These are phyloP conservation scores for Suhomyces prunicola DNA, from an alignment of 805 yeast genomes.

Conservation along the genomic window DNA sequence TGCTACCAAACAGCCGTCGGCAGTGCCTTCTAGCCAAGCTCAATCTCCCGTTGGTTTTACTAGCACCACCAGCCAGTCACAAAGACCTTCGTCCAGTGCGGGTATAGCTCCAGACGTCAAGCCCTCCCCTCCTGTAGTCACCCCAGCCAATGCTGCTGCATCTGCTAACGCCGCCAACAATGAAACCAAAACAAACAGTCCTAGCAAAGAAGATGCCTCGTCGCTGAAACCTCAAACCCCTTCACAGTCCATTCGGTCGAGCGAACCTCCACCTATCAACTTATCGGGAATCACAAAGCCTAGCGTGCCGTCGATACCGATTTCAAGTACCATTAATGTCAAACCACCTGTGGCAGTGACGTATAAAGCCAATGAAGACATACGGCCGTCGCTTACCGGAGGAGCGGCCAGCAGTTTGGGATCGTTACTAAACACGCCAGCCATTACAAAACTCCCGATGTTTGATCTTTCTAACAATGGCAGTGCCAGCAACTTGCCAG, in stretches of 20 bases:
- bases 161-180: conserved; percentile 47
- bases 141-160: conserved; percentile 28
- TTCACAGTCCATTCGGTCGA: conserved; percentile 6
- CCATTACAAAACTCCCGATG: conserved; percentile 68
- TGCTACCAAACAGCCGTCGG: not conserved
- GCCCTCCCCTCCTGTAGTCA: conserved; percentile 20
- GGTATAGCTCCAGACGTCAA: not conserved
- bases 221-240: conserved; percentile 10
- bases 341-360: conserved; percentile 64
- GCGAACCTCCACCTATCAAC: conserved; percentile 24
- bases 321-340: conserved; percentile 66
- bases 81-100: conserved; percentile 3
- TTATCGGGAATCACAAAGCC: conserved; percentile 46
- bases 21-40: conserved; percentile 4
- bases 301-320: conserved; percentile 63
- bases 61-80: conserved; percentile 2
- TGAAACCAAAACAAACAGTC: conserved; percentile 12
- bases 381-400: conserved; percentile 77
- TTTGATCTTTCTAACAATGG: conserved; percentile 56
- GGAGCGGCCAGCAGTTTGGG: conserved; percentile 76
- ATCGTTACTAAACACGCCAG: conserved; percentile 68
- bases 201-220: conserved; percentile 25
- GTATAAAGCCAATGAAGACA: conserved; percentile 50
- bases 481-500: conserved; percentile 32
- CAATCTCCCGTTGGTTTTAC: conserved; percentile 4